These are phyloP conservation scores for Sapria himalayana DNA, from an alignment of 345 rosid species.

Conservation along the genomic window DNA sequence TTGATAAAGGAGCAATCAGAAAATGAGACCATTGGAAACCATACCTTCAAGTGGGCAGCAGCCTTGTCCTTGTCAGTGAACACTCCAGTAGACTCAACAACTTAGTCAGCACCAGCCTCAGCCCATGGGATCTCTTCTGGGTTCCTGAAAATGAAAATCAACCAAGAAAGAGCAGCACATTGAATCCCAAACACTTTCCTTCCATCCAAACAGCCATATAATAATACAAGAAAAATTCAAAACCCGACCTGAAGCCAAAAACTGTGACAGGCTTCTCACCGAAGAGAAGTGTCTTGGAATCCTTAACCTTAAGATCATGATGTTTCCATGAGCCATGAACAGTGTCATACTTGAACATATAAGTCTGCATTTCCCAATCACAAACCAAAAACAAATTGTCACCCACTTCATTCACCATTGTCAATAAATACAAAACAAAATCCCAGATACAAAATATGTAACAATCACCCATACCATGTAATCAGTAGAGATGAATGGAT, in stretches of 20 bases:
- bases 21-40: too few relatives aligned
- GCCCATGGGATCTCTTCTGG: constrained; percentile 95
- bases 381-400: background rate
- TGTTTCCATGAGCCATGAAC: constrained; percentile 96
- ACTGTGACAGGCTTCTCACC: constrained; percentile 55
- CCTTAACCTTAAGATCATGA: constrained; percentile 54
- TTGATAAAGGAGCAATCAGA: too few relatives aligned
- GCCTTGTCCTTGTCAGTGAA: constrained; percentile 95
- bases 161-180: too few relatives aligned
- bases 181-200: too few relatives aligned
- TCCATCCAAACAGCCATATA: too few relatives aligned
- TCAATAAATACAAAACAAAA: too few relatives aligned
- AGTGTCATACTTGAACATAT: constrained; percentile 88
- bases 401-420: too few relatives aligned
- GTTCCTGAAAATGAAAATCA: constrained; percentile 27
- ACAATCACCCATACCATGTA: constrained; percentile 1
- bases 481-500: constrained; percentile 1
- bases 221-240: too few relatives aligned
- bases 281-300: constrained; percentile 72
- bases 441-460: too few relatives aligned
- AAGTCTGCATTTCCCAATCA: constrained; percentile 30
- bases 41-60: constrained; percentile 90
- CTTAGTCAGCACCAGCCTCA: constrained; percentile 47
- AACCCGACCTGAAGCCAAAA: constrained; percentile 42
- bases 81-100: constrained; percentile 79